Conservation (phyloP, 495 filamentous ascomycete species). For the Penicillium lividum region DNA sequence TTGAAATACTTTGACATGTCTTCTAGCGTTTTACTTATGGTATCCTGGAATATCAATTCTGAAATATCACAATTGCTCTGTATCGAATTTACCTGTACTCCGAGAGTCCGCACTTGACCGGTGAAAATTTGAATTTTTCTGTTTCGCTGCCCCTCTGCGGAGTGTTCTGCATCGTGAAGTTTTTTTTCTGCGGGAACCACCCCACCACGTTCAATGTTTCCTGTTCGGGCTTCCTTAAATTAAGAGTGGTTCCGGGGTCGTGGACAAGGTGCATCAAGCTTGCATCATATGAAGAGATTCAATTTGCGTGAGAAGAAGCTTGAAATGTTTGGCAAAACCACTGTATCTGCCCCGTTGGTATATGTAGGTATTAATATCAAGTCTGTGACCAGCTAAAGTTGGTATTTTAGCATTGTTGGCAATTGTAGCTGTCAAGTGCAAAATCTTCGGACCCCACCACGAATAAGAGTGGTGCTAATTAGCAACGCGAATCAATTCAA, state of each 20-base stretch:
- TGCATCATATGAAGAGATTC: constrained; percentile 2
- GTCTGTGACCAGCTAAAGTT: too few species aligned
- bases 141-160: constrained; percentile 28
- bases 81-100: neutral
- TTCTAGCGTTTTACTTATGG: too few species aligned
- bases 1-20: too few species aligned
- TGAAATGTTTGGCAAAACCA: neutral
- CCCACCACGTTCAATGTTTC: constrained; percentile 26
- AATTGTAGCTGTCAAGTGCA: constrained; percentile 6
- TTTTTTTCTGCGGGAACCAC: constrained; percentile 26
- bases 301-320: neutral
- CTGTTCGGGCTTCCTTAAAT: constrained; percentile 27
- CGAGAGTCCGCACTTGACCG: constrained; percentile 17
- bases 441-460: constrained; percentile 10
- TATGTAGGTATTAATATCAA: neutral
- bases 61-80: too few species aligned
- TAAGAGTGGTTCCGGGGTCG: constrained; percentile 23
- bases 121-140: constrained; percentile 29
- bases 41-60: too few species aligned
- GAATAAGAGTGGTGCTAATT: constrained; percentile 22
- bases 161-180: constrained; percentile 20
- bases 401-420: too few species aligned
- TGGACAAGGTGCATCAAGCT: constrained; percentile 26
- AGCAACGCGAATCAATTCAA: constrained; percentile 18
- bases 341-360: neutral